phyloP scores from a whole-genome alignment of 2,329 filamentous ascomycete species.

The Fusarium sacchari region DNA sequence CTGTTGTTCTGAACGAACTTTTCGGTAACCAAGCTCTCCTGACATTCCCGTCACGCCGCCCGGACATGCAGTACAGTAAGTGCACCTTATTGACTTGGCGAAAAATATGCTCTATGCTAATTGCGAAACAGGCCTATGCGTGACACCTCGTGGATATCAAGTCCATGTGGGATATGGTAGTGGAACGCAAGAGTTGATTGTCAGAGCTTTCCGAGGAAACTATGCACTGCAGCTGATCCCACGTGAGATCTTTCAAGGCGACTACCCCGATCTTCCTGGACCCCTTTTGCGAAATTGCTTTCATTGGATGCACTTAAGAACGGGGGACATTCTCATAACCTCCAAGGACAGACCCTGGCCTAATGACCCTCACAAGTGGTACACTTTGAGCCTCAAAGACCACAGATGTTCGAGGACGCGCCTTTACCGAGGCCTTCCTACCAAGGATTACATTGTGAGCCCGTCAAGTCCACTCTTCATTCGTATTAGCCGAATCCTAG shows the following conservation, averaged over 20 bases:
- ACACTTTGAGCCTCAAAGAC: slow-evolving; percentile 16
- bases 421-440: background rate
- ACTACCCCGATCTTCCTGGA: slow-evolving; percentile 58
- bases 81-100: background rate
- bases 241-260: slow-evolving; percentile 25
- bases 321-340: slow-evolving; percentile 36
- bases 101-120: background rate
- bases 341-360: slow-evolving; percentile 32
- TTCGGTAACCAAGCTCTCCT: slow-evolving; percentile 65
- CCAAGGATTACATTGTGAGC: slow-evolving; percentile 30
- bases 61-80: slow-evolving; percentile 62
- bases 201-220: slow-evolving; percentile 20
- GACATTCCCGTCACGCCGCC: slow-evolving; percentile 60
- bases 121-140: background rate
- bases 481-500: slow-evolving; percentile 33
- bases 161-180: slow-evolving; percentile 57
- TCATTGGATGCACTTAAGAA: slow-evolving; percentile 62
- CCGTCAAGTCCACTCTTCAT: slow-evolving; percentile 38
- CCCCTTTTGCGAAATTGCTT: slow-evolving; percentile 60
- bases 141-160: slow-evolving; percentile 53
- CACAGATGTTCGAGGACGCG: slow-evolving; percentile 20
- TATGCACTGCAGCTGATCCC: slow-evolving; percentile 39
- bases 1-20: slow-evolving; percentile 55
- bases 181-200: slow-evolving; percentile 43
- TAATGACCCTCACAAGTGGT: slow-evolving; percentile 2